Base-by-base conservation (phyloP, 148 eudicot genomes). In the Vaccinium darrowii region DNA sequence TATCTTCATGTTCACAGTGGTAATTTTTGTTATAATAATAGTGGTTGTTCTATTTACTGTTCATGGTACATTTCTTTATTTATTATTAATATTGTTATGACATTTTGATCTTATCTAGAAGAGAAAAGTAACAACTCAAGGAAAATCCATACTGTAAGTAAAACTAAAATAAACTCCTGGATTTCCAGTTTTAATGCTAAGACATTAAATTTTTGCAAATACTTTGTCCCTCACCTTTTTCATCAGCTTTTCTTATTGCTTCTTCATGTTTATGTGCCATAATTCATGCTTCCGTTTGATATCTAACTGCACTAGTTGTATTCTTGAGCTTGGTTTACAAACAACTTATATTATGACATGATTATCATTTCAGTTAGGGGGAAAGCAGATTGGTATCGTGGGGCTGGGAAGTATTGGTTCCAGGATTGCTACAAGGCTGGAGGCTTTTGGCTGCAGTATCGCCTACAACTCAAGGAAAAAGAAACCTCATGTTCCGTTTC, bases 341-440 rank as follows among this genome's bases (percentile, higher is more conserved):
- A 53, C 81, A 33, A n/a, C 4, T 19, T 18, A 6, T 53, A 53
- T 27, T 78, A 1, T 25, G 43, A 27, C 27, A 15, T 77, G 80
- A 52, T 50, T 63, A 27, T 4, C 15, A 71, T 79, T 89, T 79
- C 93, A 95, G 98, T 21, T 95, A 30, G 89, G 92, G 15, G 92
- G 94, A 7, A 95, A 91, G 82, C 88, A 93, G 82, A 90, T 95
- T 23, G 98, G 98, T 47, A 94, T 95, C 1, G 86, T 95, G 0
- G 98, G 98, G 57, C 91, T 95, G 1, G 98, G 98, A 80, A 91
- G 92, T 84, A 95, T 95, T n/a, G 98, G 98, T 10, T 82, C 87
- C 47, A 81, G 86, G 63, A 65, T 93, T 7, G 95, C 95, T 13
- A 92, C 81, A 85, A 91, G 98, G 86, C 89, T 95, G 12, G 65